Percentiles rank a stretch among this genome's conserved stretches.
phyloP scores from a whole-genome alignment of 176 grass and related monocot genomes.

The Phyllostachys edulis region DNA sequence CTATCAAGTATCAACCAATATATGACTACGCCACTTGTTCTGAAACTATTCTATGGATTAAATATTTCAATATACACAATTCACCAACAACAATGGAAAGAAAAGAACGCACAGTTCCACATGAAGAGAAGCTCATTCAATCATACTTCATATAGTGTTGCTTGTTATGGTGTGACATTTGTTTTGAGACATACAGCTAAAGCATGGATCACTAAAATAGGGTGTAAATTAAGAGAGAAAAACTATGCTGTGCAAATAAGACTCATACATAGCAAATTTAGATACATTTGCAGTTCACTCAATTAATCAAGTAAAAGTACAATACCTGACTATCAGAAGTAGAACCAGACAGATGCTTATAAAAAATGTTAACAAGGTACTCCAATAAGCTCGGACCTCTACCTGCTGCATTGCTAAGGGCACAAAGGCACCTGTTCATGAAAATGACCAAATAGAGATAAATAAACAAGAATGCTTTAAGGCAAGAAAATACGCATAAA shows the following conservation, averaged over 20 bases:
- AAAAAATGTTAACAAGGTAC: slow-evolving; percentile 84
- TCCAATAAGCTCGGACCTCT: slow-evolving; percentile 80
- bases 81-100: slow-evolving; percentile 1
- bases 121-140: background rate
- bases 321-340: slow-evolving; percentile 82
- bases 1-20: background rate
- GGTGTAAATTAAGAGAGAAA: slow-evolving; percentile 27
- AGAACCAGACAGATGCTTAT: slow-evolving; percentile 75
- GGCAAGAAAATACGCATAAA: slow-evolving; percentile 1
- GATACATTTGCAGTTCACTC: slow-evolving; percentile 21
- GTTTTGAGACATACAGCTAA: slow-evolving; percentile 18
- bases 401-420: slow-evolving; percentile 75
- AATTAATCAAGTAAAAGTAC: slow-evolving; percentile 28
- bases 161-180: background rate
- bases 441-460: slow-evolving; percentile 25
- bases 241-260: background rate
- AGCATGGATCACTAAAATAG: background rate
- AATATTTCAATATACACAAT: slow-evolving; percentile 11
- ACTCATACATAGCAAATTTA: slow-evolving; percentile 14
- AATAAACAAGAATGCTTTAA: slow-evolving; percentile 32
- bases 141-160: background rate
- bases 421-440: slow-evolving; percentile 79
- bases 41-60: slow-evolving; percentile 3
- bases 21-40: background rate
- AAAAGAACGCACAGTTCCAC: background rate